Evolutionary conservation across 176 grass and related monocot genomes (phyloP), one percentile per base, ranked within the genome.

Genomic region (Cymbopogon citratus): DNA sequence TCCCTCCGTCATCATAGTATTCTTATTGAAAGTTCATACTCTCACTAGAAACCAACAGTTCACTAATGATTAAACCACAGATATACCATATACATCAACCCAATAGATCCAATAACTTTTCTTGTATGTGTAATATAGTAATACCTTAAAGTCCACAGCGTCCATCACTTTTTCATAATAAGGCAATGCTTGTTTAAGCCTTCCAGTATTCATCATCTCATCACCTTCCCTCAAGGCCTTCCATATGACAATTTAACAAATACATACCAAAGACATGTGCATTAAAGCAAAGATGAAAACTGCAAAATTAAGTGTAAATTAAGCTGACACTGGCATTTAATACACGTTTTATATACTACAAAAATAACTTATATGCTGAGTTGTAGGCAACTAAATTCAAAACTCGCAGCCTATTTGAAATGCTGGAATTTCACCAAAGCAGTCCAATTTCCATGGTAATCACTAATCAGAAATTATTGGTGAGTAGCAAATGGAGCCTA

Each of bases 131-230:
- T 23, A 62, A 71, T 51, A 62, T 12, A 24, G 9, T 56, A 56
- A 46, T 94, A 98, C 92, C 95, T 98, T 91, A 85, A 94, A 94
- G 71, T 94, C 80, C 62, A 92, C 83, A 64, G 86, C 86, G 24
- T 92, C 60, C 95, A 92, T 94, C 71, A 98, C 89, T 76, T 92
- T 94, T 90, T 94, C 92, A 89, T 91, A 98, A 78, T 89, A 98
- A 77, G 92, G 90, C 61, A 94, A 57, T 46, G 92, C 90, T 86
- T 92, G 85, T 80, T 74, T 87, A 46, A 98, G 88, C 48, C 82
- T 94, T 94, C 95, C 92, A 80, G 81, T 79, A 89, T 86, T 87
- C 95, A 98, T 94, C 73, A 98, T 85, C 12, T 89, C 76, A 79
- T 92, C 85, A 81, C 95, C 92, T 84, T 94, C 92, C 76, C 88